A percentile compares a stretch with the other conserved stretches of the same genome.
phyloP scores from a whole-genome alignment of 148 eudicot species.

The Chenopodium album region DNA sequence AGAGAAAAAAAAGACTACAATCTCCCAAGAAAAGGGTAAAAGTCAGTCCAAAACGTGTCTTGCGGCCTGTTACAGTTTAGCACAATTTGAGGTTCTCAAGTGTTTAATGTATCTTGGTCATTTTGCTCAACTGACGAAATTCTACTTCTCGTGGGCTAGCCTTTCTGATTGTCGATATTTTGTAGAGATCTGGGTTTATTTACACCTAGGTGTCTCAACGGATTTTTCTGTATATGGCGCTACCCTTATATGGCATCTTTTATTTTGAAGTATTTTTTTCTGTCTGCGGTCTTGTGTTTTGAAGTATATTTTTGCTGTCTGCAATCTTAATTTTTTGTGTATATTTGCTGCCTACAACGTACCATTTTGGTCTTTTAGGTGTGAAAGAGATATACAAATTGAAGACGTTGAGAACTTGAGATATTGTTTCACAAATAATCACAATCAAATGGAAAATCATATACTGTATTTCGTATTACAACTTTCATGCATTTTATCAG shows the following conservation, averaged over 20 bases:
- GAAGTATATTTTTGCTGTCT: background rate
- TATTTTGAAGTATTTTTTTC: background rate
- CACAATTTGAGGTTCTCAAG: background rate
- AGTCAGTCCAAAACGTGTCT: constrained; percentile 13
- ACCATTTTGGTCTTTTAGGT: no score
- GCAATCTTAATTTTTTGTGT: background rate
- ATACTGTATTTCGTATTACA: no score
- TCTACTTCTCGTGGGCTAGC: no score
- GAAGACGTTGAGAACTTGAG: no score
- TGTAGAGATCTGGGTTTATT: background rate
- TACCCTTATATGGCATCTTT: background rate
- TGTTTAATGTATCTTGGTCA: background rate
- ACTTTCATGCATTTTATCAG: background rate
- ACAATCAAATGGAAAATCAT: no score
- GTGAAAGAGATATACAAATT: no score
- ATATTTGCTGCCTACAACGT: no score
- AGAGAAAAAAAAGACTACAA: constrained; percentile 26
- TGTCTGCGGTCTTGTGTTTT: background rate
- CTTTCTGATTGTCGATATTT: constrained; percentile 12
- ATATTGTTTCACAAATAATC: no score
- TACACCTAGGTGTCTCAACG: background rate
- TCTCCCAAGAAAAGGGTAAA: constrained; percentile 25
- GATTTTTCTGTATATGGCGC: background rate
- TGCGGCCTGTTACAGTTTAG: constrained; percentile 16
- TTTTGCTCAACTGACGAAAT: no score